These are phyloP conservation scores for Mucor piriformis DNA, from an alignment of 371 early-diverging fungal genomes.

Conservation along the genomic window DNA sequence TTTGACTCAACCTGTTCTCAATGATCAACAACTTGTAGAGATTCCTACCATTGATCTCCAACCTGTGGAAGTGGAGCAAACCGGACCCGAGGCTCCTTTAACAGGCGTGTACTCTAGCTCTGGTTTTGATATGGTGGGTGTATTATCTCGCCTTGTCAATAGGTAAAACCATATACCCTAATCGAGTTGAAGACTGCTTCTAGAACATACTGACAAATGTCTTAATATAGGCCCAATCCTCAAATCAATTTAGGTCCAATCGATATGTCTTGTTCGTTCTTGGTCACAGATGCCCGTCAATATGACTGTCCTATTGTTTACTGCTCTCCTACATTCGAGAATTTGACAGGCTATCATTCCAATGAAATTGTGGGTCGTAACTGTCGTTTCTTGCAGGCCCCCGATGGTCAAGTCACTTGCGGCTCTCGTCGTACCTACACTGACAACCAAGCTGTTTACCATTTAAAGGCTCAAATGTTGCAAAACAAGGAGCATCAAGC, in stretches of 20 bases:
- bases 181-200: neutral
- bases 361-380: conserved; percentile 66
- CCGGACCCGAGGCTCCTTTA: conserved; percentile 20
- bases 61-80: conserved; percentile 13
- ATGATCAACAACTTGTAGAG: conserved; percentile 19
- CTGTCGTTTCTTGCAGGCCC: conserved; percentile 72
- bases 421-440: conserved; percentile 62
- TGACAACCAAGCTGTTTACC: conserved; percentile 61
- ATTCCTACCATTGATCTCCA: conserved; percentile 19
- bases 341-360: conserved; percentile 64
- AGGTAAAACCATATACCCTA: conserved; percentile 21
- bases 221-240: conserved; percentile 52
- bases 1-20: conserved; percentile 4
- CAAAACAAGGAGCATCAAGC: conserved; percentile 66
- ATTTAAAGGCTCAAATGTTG: conserved; percentile 55
- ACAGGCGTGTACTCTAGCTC: conserved; percentile 51
- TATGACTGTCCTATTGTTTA: conserved; percentile 64
- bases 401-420: conserved; percentile 54
- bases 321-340: conserved; percentile 64
- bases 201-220: neutral
- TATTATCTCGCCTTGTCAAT: conserved; percentile 55
- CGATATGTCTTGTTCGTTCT: conserved; percentile 67
- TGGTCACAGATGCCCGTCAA: conserved; percentile 59
- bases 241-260: conserved; percentile 68
- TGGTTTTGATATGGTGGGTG: conserved; percentile 66